These are phyloP conservation scores for Aspergillus bridgeri DNA, from an alignment of 495 filamentous ascomycete species.

Conservation along the genomic window DNA sequence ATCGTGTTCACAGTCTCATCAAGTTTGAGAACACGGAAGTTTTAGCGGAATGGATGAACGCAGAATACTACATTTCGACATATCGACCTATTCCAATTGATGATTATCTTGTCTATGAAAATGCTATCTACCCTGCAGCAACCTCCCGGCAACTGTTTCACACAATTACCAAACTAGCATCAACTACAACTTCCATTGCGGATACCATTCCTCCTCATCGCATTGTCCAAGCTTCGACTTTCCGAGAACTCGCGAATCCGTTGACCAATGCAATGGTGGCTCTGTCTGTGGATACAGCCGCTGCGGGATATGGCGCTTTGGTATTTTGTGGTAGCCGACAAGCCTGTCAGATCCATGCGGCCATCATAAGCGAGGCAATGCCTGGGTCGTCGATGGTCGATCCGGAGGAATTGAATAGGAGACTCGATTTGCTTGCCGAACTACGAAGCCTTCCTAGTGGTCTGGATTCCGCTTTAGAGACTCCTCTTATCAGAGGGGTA, in stretches of 20 bases:
- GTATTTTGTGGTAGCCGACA: constrained; percentile 74
- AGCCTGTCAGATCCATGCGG: constrained; percentile 61
- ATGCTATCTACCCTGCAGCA: constrained; percentile 62
- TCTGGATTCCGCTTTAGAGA: constrained; percentile 63
- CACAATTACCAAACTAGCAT: constrained; percentile 52
- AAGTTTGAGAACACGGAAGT: constrained; percentile 58
- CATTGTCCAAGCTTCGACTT: constrained; percentile 50
- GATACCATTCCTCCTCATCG: constrained; percentile 43
- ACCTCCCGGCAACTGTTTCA: constrained; percentile 61
- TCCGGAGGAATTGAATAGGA: constrained; percentile 48
- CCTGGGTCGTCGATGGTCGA: constrained; percentile 42
- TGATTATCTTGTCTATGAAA: constrained; percentile 74
- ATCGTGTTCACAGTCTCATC: constrained; percentile 13
- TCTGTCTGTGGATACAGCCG: constrained; percentile 62
- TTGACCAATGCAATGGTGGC: constrained; percentile 68
- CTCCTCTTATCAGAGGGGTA: constrained; percentile 61
- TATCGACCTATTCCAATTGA: constrained; percentile 73
- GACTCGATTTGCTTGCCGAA: constrained; percentile 65
- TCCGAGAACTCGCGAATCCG: constrained; percentile 60
- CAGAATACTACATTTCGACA: constrained; percentile 67
- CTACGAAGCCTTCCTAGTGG: constrained; percentile 64
- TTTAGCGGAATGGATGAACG: constrained; percentile 69
- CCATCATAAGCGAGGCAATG: constrained; percentile 61
- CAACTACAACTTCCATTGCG: constrained; percentile 28
- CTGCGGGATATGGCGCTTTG: constrained; percentile 66